phyloP scores from a whole-genome alignment of 371 early-diverging fungal genomes.

The Gilbertella persicaria region DNA sequence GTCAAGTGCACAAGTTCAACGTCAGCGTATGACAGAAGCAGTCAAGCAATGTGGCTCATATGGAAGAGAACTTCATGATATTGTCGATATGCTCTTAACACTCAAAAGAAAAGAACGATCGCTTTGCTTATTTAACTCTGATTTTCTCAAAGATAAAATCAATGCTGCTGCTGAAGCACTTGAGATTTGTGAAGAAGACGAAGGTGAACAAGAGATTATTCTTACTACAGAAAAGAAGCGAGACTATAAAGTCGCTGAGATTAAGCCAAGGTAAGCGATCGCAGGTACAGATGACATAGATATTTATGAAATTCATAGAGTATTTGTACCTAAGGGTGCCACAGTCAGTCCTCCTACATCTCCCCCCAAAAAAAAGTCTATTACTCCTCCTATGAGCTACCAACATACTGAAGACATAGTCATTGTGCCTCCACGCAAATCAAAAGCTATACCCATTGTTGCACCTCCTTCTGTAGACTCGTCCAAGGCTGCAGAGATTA shows the following conservation, averaged over 20 bases:
- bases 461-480: slow-evolving; percentile 21
- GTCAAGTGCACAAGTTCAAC: slow-evolving; percentile 31
- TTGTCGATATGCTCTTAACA: slow-evolving; percentile 47
- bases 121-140: slow-evolving; percentile 46
- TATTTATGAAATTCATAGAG: neutral
- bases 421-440: slow-evolving; percentile 24
- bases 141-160: slow-evolving; percentile 42
- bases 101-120: slow-evolving; percentile 45
- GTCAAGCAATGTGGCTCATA: slow-evolving; percentile 27
- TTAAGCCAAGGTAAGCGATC: slow-evolving; percentile 9
- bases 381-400: neutral
- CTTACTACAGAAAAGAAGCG: neutral
- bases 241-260: neutral
- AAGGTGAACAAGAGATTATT: slow-evolving; percentile 14
- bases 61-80: slow-evolving; percentile 21
- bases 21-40: slow-evolving; percentile 41
- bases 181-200: slow-evolving; percentile 36
- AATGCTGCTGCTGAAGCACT: slow-evolving; percentile 40
- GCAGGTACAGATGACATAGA: too few species aligned
- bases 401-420: slow-evolving; percentile 5
- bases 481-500: slow-evolving; percentile 18
- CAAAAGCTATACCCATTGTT: slow-evolving; percentile 44
- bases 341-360: slow-evolving; percentile 6
- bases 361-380: slow-evolving; percentile 3
- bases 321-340: neutral